A percentile compares a stretch with the other conserved stretches of the same genome.
These are phyloP conservation scores for Aureoboletus auriporus DNA, from an alignment of 768 basidiomycete species.

Conservation along the genomic window DNA sequence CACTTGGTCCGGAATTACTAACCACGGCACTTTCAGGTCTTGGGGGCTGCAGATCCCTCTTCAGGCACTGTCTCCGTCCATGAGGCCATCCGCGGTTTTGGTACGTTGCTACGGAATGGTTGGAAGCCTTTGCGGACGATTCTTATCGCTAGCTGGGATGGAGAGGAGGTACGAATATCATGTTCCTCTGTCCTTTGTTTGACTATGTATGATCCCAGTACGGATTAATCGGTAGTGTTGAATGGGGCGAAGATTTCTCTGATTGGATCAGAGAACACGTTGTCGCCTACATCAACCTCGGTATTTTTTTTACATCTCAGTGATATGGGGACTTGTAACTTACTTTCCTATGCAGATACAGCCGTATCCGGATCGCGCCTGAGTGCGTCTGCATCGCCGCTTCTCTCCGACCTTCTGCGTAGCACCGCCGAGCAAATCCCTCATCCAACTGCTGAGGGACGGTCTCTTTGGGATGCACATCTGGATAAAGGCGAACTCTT, in stretches of 20 bases:
- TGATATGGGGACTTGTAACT: conserved; percentile 34
- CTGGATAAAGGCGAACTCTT: conserved; percentile 46
- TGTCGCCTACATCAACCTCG: conserved; percentile 88
- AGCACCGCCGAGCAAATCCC: conserved; percentile 64
- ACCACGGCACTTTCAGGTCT: conserved; percentile 22
- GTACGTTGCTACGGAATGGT: conserved; percentile 46
- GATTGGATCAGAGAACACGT: conserved; percentile 77
- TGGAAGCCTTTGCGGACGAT: conserved; percentile 73
- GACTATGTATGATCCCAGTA: conserved; percentile 32
- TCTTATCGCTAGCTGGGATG: conserved; percentile 79
- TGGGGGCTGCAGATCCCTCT: conserved; percentile 55
- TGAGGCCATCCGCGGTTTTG: conserved; percentile 56
- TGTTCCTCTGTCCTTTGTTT: background rate
- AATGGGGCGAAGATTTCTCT: conserved; percentile 92
- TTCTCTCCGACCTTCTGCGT: conserved; percentile 73
- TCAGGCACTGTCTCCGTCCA: conserved; percentile 54
- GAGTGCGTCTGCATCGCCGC: conserved; percentile 64
- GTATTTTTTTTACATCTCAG: conserved; percentile 22
- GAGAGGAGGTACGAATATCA: conserved; percentile 49
- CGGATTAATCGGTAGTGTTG: conserved; percentile 82
- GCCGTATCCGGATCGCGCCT: conserved; percentile 53
- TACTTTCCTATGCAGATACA: conserved; percentile 37
- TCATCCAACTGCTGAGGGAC: conserved; percentile 62
- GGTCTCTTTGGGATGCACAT: conserved; percentile 77
- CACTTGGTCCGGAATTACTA: background rate